phyloP scores from a whole-genome alignment of 129 eudicot species.

The Ambrosia artemisiifolia region DNA sequence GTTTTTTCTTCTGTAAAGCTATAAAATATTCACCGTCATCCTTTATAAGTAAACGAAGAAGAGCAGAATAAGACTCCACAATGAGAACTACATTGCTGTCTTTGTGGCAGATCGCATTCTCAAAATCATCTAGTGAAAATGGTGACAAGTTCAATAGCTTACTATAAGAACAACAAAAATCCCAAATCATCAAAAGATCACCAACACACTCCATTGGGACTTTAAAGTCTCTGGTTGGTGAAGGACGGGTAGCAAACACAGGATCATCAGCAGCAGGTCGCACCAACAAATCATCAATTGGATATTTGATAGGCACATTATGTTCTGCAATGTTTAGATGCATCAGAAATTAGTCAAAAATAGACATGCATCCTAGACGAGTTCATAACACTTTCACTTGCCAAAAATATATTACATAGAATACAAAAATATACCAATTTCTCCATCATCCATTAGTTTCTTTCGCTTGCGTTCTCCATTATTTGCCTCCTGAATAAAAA shows the following conservation, averaged over 20 bases:
- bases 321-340: constrained; percentile 36
- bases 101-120: constrained; percentile 71
- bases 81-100: constrained; percentile 72
- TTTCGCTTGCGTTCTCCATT: constrained; percentile 36
- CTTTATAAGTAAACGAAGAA: constrained; percentile 75
- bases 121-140: constrained; percentile 82
- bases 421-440: constrained; percentile 36
- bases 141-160: constrained; percentile 63
- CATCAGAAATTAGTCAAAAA: constrained; percentile 11
- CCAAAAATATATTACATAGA: not conserved
- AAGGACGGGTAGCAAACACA: constrained; percentile 55
- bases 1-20: constrained; percentile 46
- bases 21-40: constrained; percentile 58
- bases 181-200: constrained; percentile 91
- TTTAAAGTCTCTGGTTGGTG: constrained; percentile 58
- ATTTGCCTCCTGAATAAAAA: constrained; percentile 37
- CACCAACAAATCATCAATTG: constrained; percentile 80
- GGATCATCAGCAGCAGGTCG: constrained; percentile 64
- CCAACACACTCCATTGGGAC: constrained; percentile 87
- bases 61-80: constrained; percentile 72
- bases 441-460: constrained; percentile 25
- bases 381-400: not conserved
- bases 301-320: constrained; percentile 56
- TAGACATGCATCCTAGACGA: not conserved
- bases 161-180: constrained; percentile 73